Percentiles rank a stretch among this genome's conserved stretches.
Conservation (phyloP, 192 early-diverging fungal species). For the Coemansia sp. region DNA sequence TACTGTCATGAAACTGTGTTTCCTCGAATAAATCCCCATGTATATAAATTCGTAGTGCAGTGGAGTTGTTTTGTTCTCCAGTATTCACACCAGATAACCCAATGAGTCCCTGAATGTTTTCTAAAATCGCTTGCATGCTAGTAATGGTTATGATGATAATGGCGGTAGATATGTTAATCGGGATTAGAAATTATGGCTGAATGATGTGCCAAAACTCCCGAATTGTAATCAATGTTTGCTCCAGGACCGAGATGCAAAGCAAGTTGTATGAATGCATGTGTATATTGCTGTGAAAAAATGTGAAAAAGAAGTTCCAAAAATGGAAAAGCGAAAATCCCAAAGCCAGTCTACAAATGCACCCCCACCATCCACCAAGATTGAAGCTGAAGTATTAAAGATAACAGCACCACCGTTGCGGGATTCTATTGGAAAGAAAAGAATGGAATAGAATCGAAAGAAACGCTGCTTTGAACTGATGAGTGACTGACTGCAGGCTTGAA, state of each 20-base stretch:
- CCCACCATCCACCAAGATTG: too few relatives aligned
- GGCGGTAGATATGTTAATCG: background rate
- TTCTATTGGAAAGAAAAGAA: too few relatives aligned
- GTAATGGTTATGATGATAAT: background rate
- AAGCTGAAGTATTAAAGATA: too few relatives aligned
- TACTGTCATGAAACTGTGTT: background rate
- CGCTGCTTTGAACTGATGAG: too few relatives aligned
- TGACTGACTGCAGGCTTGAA: too few relatives aligned
- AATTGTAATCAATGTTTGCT: background rate
- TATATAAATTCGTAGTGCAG: background rate
- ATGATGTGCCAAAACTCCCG: background rate
- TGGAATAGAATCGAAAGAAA: too few relatives aligned
- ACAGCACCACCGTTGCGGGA: too few relatives aligned
- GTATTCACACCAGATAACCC: too few relatives aligned
- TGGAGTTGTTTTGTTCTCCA: background rate
- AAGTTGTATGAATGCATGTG: background rate
- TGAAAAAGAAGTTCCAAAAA: background rate
- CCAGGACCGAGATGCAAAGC: too few relatives aligned
- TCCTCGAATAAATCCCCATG: background rate
- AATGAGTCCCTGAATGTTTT: too few relatives aligned
- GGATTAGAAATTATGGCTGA: background rate
- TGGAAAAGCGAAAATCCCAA: background rate
- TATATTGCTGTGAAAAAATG: background rate
- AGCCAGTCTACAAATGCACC: too few relatives aligned
- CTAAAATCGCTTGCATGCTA: too few relatives aligned